Percentiles rank a stretch among this genome's conserved stretches.
These are phyloP conservation scores for Cercospora canescens DNA, from an alignment of 2,329 filamentous ascomycete species.

Conservation along the genomic window DNA sequence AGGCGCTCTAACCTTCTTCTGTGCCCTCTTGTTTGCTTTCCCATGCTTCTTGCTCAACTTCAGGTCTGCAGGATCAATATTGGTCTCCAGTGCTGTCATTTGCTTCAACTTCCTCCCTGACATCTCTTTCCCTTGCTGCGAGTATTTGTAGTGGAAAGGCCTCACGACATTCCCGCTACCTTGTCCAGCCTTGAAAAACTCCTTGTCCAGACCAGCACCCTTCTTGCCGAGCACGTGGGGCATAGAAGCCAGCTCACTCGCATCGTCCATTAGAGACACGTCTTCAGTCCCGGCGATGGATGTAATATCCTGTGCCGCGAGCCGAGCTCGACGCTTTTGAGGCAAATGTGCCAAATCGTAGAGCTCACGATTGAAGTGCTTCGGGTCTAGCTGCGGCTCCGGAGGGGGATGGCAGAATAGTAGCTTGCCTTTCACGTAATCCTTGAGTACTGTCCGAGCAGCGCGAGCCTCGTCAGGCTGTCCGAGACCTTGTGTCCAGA, in stretches of 20 bases:
- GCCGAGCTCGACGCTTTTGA: constrained; percentile 70
- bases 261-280: constrained; percentile 45
- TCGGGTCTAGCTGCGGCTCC: constrained; percentile 63
- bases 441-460: constrained; percentile 86
- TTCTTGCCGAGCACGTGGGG: constrained; percentile 64
- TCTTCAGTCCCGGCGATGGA: constrained; percentile 38
- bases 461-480: constrained; percentile 93
- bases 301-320: constrained; percentile 51
- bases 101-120: constrained; percentile 80
- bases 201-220: constrained; percentile 75
- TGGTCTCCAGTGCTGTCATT: constrained; percentile 80
- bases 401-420: constrained; percentile 83
- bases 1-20: constrained; percentile 31
- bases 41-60: constrained; percentile 84
- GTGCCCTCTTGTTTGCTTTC: constrained; percentile 67
- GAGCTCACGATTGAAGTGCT: constrained; percentile 83
- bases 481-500: constrained; percentile 79
- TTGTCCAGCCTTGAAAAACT: constrained; percentile 76
- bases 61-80: constrained; percentile 79
- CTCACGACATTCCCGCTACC: constrained; percentile 65
- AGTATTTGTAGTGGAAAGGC: constrained; percentile 90
- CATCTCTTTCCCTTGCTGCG: constrained; percentile 79
- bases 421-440: constrained; percentile 95
- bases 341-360: constrained; percentile 84
- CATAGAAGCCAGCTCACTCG: neutral